phyloP scores from a whole-genome alignment of 1,139 yeast species.

The Diutina sp. region DNA sequence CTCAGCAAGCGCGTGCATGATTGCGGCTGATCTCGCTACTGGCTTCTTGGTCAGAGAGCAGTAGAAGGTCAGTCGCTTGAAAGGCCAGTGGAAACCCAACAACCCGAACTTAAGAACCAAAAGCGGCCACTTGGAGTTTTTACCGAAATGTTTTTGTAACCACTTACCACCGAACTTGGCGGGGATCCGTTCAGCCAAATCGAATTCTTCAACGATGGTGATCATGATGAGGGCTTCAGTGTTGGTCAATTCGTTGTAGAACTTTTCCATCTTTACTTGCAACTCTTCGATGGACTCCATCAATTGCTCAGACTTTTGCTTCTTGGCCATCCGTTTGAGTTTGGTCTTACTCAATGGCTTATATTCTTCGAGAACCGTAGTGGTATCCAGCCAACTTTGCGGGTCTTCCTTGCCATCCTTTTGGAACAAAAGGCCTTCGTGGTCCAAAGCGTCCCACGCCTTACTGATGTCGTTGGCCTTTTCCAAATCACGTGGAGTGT shows the following conservation, averaged over 20 bases:
- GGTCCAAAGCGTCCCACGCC: conserved; percentile 20
- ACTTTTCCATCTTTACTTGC: conserved; percentile 8
- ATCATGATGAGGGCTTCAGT: conserved; percentile 29
- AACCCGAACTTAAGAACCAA: conserved; percentile 26
- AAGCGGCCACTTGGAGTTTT: conserved; percentile 15
- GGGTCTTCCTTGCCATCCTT: conserved; percentile 7
- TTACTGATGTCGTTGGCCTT: conserved; percentile 3
- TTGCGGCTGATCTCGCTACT: conserved; percentile 27
- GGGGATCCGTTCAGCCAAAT: conserved; percentile 13
- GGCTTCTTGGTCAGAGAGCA: conserved; percentile 24
- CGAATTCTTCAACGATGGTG: conserved; percentile 23
- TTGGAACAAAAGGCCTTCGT: conserved; percentile 13
- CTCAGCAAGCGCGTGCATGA: conserved; percentile 21
- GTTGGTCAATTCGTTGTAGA: conserved; percentile 19
- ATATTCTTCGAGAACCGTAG: not conserved
- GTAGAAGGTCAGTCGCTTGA: conserved; percentile 26
- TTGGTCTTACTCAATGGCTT: conserved; percentile 1
- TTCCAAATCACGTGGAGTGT: conserved; percentile 1
- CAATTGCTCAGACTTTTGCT: conserved; percentile 15
- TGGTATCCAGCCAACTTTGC: conserved; percentile 5
- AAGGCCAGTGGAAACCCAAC: conserved; percentile 36
- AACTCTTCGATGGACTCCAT: conserved; percentile 8
- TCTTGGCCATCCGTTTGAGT: conserved; percentile 19
- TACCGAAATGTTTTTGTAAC: conserved; percentile 16
- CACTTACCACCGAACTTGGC: conserved; percentile 10